Base-by-base conservation (phyloP, 352 stramenopile species). In the Pythium apleroticum region DNA sequence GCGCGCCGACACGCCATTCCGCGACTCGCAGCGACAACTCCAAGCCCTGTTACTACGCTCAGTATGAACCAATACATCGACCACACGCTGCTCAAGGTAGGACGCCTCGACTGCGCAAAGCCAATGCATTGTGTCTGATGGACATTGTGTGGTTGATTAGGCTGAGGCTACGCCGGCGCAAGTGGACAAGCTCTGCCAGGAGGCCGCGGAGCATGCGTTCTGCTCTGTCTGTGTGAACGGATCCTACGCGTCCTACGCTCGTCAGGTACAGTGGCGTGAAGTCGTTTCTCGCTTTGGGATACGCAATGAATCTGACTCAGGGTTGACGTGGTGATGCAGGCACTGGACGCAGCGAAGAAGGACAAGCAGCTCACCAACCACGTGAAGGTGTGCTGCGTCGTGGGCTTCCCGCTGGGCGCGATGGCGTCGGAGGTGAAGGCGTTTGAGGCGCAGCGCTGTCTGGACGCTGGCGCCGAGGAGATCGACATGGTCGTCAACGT, bases 401-500 rank as follows among this genome's bases (percentile, higher is more conserved):
- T 96, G 22, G 86, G 85, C 19, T 96, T 96, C 58, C 88, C 88
- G 3, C 69, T 95, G 17, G 86, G 88, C 22, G 84, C 81, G 4
- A 78, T 71, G 24, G 78, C 74, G 22, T 69, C 82, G 0, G 73
- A 77, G 8, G 77, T 79, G 60, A 95, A 95, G 70, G 81, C 76
- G 8, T 89, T 91, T 35, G 88, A 96, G 57, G 75, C 86, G 11
- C 64, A 83, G 52, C 70, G 81, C 48, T 89, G 76, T 45, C 69
- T 96, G 28, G 71, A 83, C 22, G 76, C 77, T 8, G 88, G 88
- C 33, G 88, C 86, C 25, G 81, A 93, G 46, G 88, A 95, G 73
- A 93, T 96, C 60, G 88, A 96, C 71, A 95, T 94, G 86, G 86
- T 96, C 24, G 85, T 96, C 64, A 86, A 91, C 69, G 78, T 92